phyloP scores from a whole-genome alignment of 148 eudicot species.

The Tetragonia tetragonoides region DNA sequence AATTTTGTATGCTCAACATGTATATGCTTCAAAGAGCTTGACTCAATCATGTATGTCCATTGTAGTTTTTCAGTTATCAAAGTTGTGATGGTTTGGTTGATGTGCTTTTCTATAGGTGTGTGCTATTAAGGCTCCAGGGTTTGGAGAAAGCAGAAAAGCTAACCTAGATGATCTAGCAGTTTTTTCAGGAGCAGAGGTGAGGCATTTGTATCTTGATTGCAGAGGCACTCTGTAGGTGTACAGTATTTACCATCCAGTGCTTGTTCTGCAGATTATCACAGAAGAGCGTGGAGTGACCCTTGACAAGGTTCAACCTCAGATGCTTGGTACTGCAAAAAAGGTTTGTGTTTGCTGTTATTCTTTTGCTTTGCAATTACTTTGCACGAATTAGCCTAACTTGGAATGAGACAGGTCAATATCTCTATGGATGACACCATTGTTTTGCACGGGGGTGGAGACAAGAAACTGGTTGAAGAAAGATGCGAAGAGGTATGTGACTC shows the following conservation, averaged over 20 bases:
- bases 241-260: constrained; percentile 13
- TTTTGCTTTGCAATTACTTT: neutral
- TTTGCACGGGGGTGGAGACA: constrained; percentile 82
- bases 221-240: constrained; percentile 2
- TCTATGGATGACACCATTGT: constrained; percentile 87
- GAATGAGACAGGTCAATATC: constrained; percentile 61
- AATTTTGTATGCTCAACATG: neutral
- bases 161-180: constrained; percentile 82
- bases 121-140: constrained; percentile 98
- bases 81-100: neutral
- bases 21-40: neutral
- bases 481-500: constrained; percentile 74
- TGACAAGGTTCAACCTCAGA: constrained; percentile 61
- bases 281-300: constrained; percentile 73
- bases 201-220: constrained; percentile 11
- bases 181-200: constrained; percentile 95
- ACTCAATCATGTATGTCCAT: neutral
- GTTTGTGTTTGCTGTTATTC: constrained; percentile 30
- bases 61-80: neutral
- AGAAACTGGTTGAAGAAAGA: constrained; percentile 82
- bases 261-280: constrained; percentile 59
- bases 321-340: constrained; percentile 91
- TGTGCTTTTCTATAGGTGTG: constrained; percentile 56
- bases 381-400: constrained; percentile 16
- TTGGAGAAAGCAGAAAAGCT: constrained; percentile 92